phyloP scores from a whole-genome alignment of 768 basidiomycete species.

The Leccinum arenicola region DNA sequence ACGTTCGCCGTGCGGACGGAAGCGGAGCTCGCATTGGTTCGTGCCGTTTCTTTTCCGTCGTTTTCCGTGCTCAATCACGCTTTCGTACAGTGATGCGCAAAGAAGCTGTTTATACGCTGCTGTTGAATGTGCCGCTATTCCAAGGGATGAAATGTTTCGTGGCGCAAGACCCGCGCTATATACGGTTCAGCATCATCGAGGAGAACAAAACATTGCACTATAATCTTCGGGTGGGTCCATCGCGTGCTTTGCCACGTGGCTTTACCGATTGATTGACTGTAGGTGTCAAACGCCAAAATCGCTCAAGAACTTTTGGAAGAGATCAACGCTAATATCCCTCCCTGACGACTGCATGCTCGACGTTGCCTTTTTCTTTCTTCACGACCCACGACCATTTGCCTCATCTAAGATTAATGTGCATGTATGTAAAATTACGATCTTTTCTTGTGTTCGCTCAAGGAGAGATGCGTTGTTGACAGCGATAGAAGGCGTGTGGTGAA shows the following conservation, averaged over 20 bases:
- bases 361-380: constrained; percentile 4
- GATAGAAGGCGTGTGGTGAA: constrained; percentile 22
- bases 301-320: constrained; percentile 65
- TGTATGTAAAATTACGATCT: constrained; percentile 31
- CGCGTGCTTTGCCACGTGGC: not conserved
- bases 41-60: not conserved
- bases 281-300: constrained; percentile 71
- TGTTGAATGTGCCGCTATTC: constrained; percentile 76
- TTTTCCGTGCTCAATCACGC: constrained; percentile 10
- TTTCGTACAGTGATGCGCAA: constrained; percentile 71
- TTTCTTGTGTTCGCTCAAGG: constrained; percentile 29
- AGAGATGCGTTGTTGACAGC: constrained; percentile 19
- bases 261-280: not conserved
- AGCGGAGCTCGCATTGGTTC: constrained; percentile 66
- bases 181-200: constrained; percentile 74
- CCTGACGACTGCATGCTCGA: constrained; percentile 13
- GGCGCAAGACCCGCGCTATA: constrained; percentile 76
- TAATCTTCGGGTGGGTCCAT: constrained; percentile 61
- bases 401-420: constrained; percentile 35
- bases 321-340: constrained; percentile 43
- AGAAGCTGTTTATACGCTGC: constrained; percentile 72
- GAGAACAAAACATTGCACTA: constrained; percentile 60
- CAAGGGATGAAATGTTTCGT: constrained; percentile 70
- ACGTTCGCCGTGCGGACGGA: constrained; percentile 62
- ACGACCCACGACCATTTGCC: constrained; percentile 20